Conservation (phyloP, 768 basidiomycete genomes). For the Lentinula edodes region DNA sequence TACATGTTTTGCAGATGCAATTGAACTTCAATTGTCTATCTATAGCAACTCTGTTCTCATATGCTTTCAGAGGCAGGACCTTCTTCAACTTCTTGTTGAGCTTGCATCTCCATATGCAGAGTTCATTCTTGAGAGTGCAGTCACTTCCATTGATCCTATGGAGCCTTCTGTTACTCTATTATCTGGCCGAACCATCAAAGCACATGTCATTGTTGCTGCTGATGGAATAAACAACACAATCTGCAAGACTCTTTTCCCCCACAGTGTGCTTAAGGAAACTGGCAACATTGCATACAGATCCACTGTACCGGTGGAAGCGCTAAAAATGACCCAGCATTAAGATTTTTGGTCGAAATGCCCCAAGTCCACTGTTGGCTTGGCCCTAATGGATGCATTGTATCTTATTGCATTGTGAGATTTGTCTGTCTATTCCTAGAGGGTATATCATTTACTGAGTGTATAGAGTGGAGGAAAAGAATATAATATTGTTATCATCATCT, state of each 20-base stretch:
- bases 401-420: constrained; percentile 7
- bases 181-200: constrained; percentile 25
- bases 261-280: constrained; percentile 19
- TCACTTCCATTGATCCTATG: constrained; percentile 18
- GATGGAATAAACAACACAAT: constrained; percentile 50
- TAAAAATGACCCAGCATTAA: constrained; percentile 12
- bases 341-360: constrained; percentile 8
- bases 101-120: constrained; percentile 18
- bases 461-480: too few species aligned
- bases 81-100: constrained; percentile 24
- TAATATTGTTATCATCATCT: too few species aligned
- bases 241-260: constrained; percentile 34
- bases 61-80: constrained; percentile 34
- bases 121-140: constrained; percentile 22
- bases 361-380: constrained; percentile 15
- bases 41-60: too few species aligned
- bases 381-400: constrained; percentile 14
- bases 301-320: constrained; percentile 12
- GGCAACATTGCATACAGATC: constrained; percentile 25
- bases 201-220: constrained; percentile 30
- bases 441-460: too few species aligned
- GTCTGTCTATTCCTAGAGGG: constrained; percentile 11
- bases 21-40: too few species aligned
- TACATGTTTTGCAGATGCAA: too few species aligned
- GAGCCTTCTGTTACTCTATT: constrained; percentile 24